phyloP scores from a whole-genome alignment of 1,139 yeast species.

The Eremothecium cymbalariae region DNA sequence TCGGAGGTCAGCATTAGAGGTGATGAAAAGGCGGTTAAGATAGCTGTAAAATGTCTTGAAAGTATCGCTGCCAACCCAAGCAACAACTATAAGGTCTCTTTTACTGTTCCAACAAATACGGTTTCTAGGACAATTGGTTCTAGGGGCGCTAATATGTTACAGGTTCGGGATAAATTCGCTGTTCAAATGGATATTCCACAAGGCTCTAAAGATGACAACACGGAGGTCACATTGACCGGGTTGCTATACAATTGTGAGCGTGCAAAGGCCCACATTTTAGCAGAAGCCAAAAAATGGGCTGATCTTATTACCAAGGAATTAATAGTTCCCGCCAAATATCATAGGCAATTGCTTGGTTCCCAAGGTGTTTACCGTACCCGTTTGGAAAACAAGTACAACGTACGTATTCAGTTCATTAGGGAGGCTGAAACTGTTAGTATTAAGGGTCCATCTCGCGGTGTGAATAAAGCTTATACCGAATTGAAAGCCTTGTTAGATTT shows the following conservation, averaged over 20 bases:
- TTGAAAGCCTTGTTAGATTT: constrained; percentile 73
- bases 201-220: constrained; percentile 35
- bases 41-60: constrained; percentile 22
- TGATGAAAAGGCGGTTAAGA: constrained; percentile 27
- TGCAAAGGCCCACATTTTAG: constrained; percentile 52
- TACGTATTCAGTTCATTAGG: constrained; percentile 68
- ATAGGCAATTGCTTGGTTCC: constrained; percentile 77
- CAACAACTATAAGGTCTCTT: constrained; percentile 33
- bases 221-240: constrained; percentile 62
- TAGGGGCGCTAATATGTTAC: constrained; percentile 66
- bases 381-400: constrained; percentile 82
- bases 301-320: constrained; percentile 66
- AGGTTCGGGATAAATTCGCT: constrained; percentile 68
- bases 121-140: constrained; percentile 84
- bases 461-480: constrained; percentile 78
- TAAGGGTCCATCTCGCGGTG: constrained; percentile 90
- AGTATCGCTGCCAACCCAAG: constrained; percentile 22
- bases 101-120: constrained; percentile 57
- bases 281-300: constrained; percentile 66
- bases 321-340: constrained; percentile 68
- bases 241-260: constrained; percentile 71
- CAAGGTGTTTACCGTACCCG: constrained; percentile 76
- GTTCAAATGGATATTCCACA: constrained; percentile 63
- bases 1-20: constrained; percentile 30
- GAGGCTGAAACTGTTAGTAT: constrained; percentile 60